These are phyloP conservation scores for Bocquillonia castaneifolia DNA, from an alignment of 441 rosid species.

Conservation along the genomic window DNA sequence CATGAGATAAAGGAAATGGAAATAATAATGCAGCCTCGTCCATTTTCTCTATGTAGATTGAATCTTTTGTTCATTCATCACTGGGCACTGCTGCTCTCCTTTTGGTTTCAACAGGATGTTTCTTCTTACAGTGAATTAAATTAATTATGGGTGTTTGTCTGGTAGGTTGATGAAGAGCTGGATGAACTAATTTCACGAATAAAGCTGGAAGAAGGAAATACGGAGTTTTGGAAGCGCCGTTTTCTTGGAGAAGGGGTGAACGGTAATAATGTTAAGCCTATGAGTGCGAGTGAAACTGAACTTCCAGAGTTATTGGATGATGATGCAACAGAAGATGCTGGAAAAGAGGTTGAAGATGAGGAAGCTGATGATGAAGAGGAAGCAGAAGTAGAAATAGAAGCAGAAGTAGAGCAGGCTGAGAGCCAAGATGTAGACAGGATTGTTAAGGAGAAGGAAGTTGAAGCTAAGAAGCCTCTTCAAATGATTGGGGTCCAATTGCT, in stretches of 20 bases:
- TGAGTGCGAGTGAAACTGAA: constrained; percentile 42
- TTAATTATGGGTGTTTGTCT: constrained; percentile 3
- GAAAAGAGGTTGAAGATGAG: constrained; percentile 47
- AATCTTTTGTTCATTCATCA: constrained; percentile 10
- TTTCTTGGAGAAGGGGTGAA: constrained; percentile 82
- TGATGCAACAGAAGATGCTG: constrained; percentile 47
- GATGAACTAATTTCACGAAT: constrained; percentile 80
- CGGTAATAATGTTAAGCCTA: constrained; percentile 42
- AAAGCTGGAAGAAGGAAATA: constrained; percentile 87
- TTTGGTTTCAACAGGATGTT: not conserved
- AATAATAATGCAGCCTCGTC: not conserved
- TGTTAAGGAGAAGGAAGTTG: constrained; percentile 69
- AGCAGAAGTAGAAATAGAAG: constrained; percentile 57
- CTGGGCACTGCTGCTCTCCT: not conserved
- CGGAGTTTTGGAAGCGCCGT: constrained; percentile 93
- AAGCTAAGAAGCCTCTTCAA: constrained; percentile 77
- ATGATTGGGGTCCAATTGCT: constrained; percentile 94
- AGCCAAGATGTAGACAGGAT: constrained; percentile 54
- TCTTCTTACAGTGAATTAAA: not conserved
- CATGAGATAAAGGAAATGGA: not conserved
- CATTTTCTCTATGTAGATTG: constrained; percentile 1
- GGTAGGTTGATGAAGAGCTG: constrained; percentile 79
- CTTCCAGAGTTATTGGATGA: constrained; percentile 41
- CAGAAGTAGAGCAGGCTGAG: constrained; percentile 59
- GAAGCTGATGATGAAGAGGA: constrained; percentile 57